Conservation (phyloP, 2,329 filamentous ascomycete species). For the Colletotrichum tabaci region DNA sequence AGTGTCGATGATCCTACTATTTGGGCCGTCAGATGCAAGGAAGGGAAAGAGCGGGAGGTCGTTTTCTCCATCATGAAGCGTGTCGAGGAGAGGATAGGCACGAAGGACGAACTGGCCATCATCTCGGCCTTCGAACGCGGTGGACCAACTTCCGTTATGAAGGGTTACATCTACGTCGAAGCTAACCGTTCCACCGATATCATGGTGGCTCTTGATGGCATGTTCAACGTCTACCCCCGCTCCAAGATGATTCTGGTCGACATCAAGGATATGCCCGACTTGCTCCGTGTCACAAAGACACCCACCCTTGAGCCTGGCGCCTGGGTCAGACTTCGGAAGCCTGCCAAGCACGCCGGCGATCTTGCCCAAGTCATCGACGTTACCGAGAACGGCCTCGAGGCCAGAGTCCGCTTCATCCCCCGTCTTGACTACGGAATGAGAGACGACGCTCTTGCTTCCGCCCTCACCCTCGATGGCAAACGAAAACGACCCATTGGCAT, state of each 20-base stretch:
- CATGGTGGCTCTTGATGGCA: slow-evolving; percentile 83
- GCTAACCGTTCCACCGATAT: slow-evolving; percentile 91
- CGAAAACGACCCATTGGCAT: slow-evolving; percentile 79
- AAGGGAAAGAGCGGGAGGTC: slow-evolving; percentile 95
- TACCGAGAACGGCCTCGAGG: slow-evolving; percentile 91
- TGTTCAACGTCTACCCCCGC: slow-evolving; percentile 91
- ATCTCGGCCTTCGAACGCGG: slow-evolving; percentile 94
- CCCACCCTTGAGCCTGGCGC: slow-evolving; percentile 88
- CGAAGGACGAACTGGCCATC: slow-evolving; percentile 86
- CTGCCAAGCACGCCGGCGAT: slow-evolving; percentile 87
- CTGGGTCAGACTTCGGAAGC: slow-evolving; percentile 90
- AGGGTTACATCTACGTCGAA: slow-evolving; percentile 96
- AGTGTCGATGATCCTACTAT: slow-evolving; percentile 97
- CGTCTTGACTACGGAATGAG: slow-evolving; percentile 92
- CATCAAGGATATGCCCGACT: slow-evolving; percentile 97
- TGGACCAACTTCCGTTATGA: slow-evolving; percentile 83
- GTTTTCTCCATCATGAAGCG: slow-evolving; percentile 91
- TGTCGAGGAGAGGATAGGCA: slow-evolving; percentile 83
- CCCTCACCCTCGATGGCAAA: slow-evolving; percentile 74
- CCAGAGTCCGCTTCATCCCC: slow-evolving; percentile 89
- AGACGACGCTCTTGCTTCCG: slow-evolving; percentile 73
- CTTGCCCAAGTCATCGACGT: slow-evolving; percentile 93
- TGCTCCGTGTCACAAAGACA: slow-evolving; percentile 91
- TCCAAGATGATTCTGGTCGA: slow-evolving; percentile 90
- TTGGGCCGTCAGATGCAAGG: slow-evolving; percentile 93